phyloP scores from a whole-genome alignment of 2,329 filamentous ascomycete species.

The Cladophialophora immunda region DNA sequence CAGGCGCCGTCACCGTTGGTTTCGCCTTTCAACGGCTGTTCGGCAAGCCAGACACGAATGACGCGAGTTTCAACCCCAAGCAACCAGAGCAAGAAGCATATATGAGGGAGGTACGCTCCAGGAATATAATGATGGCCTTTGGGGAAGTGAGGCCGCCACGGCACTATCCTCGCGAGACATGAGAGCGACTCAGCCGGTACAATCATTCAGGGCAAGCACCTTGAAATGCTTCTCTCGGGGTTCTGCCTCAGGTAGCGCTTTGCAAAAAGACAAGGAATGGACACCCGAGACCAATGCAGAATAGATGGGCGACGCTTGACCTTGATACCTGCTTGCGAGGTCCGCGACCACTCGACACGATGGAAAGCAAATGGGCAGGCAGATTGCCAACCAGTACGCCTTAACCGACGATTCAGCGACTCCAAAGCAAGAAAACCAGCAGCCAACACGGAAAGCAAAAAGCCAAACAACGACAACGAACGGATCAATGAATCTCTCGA shows the following conservation, averaged over 20 bases:
- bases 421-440: neutral
- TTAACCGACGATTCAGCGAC: neutral
- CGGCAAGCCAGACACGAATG: slow-evolving; percentile 5
- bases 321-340: too few species aligned
- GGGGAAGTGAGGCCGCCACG: slow-evolving; percentile 19
- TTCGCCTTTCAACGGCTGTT: slow-evolving; percentile 30
- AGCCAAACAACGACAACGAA: neutral
- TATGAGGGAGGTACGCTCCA: slow-evolving; percentile 32
- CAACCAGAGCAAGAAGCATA: slow-evolving; percentile 28
- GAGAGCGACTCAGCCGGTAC: neutral
- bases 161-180: slow-evolving; percentile 7
- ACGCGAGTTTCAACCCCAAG: slow-evolving; percentile 22
- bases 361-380: neutral
- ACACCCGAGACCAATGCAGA: neutral
- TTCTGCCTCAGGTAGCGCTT: neutral
- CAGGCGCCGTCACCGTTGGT: slow-evolving; percentile 19
- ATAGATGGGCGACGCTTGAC: neutral
- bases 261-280: neutral
- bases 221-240: neutral
- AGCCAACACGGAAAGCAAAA: neutral
- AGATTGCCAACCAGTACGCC: neutral
- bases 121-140: slow-evolving; percentile 25
- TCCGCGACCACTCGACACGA: neutral
- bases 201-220: neutral
- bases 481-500: neutral